These are phyloP conservation scores for Aleurites moluccanus DNA, from an alignment of 441 rosid genomes.

Conservation along the genomic window DNA sequence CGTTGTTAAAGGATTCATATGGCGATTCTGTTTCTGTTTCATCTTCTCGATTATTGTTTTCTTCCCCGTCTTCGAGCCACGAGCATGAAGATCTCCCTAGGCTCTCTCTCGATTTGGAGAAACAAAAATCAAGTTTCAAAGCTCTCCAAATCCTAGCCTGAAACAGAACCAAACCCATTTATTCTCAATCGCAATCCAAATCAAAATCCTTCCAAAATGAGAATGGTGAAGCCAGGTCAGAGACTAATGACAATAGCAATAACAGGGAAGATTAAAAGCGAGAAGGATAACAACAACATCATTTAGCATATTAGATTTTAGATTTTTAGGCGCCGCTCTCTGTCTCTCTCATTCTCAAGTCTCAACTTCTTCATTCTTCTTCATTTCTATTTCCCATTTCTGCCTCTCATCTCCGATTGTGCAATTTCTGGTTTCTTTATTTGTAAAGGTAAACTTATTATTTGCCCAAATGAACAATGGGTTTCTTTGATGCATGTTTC, in stretches of 20 bases:
- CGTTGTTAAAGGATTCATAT: constrained; percentile 65
- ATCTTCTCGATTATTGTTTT: constrained; percentile 73
- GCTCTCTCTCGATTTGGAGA: constrained; percentile 79
- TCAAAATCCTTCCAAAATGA: constrained; percentile 61
- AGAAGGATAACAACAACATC: constrained; percentile 11
- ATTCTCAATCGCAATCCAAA: constrained; percentile 30
- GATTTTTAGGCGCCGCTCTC: too few species aligned
- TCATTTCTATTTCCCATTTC: too few species aligned
- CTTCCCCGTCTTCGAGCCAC: constrained; percentile 78
- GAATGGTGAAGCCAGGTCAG: constrained; percentile 50
- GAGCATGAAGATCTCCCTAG: constrained; percentile 83
- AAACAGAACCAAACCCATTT: constrained; percentile 45
- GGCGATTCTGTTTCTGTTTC: constrained; percentile 64
- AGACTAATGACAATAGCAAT: constrained; percentile 8
- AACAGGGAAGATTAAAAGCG: constrained; percentile 14
- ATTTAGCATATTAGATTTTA: constrained; percentile 14
- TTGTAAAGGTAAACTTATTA: too few species aligned
- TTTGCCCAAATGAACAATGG: too few species aligned
- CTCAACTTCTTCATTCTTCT: too few species aligned
- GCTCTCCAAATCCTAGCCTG: constrained; percentile 26
- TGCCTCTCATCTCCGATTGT: too few species aligned
- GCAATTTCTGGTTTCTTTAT: too few species aligned
- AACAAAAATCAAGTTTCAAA: constrained; percentile 44
- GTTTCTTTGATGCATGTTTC: too few species aligned
- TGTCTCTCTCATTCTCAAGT: too few species aligned